These are phyloP conservation scores for Pythium brassicae DNA, from an alignment of 352 stramenopile species.

Conservation along the genomic window DNA sequence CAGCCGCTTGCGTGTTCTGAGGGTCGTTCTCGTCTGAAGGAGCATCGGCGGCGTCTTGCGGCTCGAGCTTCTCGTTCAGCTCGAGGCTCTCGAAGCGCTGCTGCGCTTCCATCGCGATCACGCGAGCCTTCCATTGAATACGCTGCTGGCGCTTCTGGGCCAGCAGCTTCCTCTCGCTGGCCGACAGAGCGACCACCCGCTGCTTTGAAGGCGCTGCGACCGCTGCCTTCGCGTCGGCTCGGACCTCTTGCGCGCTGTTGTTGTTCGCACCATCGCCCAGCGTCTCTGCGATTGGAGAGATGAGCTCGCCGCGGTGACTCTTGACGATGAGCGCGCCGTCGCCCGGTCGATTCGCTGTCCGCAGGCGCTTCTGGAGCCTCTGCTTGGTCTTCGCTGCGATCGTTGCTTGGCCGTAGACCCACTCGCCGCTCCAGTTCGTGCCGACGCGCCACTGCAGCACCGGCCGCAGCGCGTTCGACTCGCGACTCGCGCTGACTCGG, in stretches of 20 bases:
- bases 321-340: conserved; percentile 35
- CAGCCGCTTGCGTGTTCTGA: neutral
- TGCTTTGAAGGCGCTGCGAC: conserved; percentile 8
- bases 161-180: conserved; percentile 21
- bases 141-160: conserved; percentile 17
- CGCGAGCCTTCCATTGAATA: conserved; percentile 39
- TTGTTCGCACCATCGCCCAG: too few relatives aligned
- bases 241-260: neutral
- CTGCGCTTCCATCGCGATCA: conserved; percentile 58
- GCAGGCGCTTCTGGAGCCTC: conserved; percentile 32
- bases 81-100: conserved; percentile 23
- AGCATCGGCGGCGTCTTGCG: neutral
- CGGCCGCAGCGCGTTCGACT: conserved; percentile 22
- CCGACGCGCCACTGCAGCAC: conserved; percentile 39
- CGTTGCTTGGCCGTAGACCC: conserved; percentile 44
- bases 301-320: conserved; percentile 40
- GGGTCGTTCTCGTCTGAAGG: neutral
- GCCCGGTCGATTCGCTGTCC: conserved; percentile 22
- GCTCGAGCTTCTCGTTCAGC: neutral
- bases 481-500: conserved; percentile 16
- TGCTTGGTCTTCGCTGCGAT: conserved; percentile 30
- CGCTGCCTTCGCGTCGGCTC: neutral
- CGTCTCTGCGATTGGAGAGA: conserved; percentile 21
- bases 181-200: conserved; percentile 16
- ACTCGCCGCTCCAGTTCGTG: conserved; percentile 60